A percentile compares a stretch with the other conserved stretches of the same genome.
Conservation (phyloP, 2,329 filamentous ascomycete genomes). For the Diaporthe sp. region DNA sequence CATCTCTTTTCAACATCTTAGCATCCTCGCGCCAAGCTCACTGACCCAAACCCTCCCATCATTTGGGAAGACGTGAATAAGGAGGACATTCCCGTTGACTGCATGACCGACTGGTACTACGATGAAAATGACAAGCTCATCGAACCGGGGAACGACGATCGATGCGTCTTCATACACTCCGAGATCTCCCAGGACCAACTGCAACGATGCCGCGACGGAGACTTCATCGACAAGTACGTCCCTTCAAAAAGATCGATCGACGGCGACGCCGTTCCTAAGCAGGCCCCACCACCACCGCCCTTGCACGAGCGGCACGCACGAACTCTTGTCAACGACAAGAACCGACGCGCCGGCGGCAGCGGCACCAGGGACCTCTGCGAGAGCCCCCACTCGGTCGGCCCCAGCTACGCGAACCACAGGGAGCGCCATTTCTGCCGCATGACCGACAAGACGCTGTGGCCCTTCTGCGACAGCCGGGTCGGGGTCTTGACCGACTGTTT, state of each 20-base stretch:
- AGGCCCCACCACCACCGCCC: too few relatives aligned
- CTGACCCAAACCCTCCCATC: background rate
- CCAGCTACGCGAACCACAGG: slow-evolving; percentile 14
- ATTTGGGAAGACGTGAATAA: background rate
- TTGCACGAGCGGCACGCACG: background rate
- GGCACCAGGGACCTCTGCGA: background rate
- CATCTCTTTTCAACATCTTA: background rate
- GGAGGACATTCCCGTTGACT: background rate
- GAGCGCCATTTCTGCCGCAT: slow-evolving; percentile 22
- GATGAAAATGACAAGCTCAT: background rate
- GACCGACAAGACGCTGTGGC: slow-evolving; percentile 28
- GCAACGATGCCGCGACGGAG: background rate
- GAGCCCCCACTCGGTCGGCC: slow-evolving; percentile 10
- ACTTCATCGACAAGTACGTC: too few relatives aligned
- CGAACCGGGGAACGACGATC: background rate
- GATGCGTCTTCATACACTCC: background rate
- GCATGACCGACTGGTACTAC: slow-evolving; percentile 19
- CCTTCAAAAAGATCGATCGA: too few relatives aligned
- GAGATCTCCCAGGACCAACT: background rate
- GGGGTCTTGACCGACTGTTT: background rate
- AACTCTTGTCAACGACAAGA: slow-evolving; percentile 4
- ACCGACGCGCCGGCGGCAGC: background rate
- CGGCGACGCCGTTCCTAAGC: too few relatives aligned
- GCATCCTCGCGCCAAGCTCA: background rate
- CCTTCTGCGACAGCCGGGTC: slow-evolving; percentile 15